Base-by-base conservation (phyloP, 305 asterid genomes). In the Fraxinus greggii region DNA sequence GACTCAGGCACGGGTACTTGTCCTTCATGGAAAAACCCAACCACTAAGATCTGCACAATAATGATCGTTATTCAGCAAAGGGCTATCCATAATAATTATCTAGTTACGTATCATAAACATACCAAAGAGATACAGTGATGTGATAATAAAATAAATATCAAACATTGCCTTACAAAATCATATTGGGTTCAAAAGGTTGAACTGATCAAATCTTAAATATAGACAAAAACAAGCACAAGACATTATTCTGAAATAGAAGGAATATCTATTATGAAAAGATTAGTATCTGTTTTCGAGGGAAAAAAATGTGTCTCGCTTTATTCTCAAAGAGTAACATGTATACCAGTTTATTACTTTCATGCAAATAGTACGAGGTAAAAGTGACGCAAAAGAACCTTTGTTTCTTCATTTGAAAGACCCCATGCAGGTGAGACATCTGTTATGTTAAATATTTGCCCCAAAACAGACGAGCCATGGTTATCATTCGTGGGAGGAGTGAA, bases 331-430 rank as follows among this genome's bases (percentile, higher is more conserved):
- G 33, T 72, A 77, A 38, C 56, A 81, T 0, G 76, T 78, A 74
- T 72, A 77, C 40, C 40, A 80, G 26, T 32, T 29, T 32, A 33
- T 56, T 35, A 81, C 29, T 77, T 74, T 32, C 63, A 59, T 65
- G 48, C 42, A 84, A 70, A n/a, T 33, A 83, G 28, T 15, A 76
- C 51, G 70, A 45, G 61, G 75, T 12, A 65, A 76, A 19, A 82
- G 65, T 3, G 21, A 36, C 35, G 23, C 56, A 78, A 59, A 80
- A 84, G 33, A 80, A 96, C 99, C 98, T 97, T 97, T 59, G 98
- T 92, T 86, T 91, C 95, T 92, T 91, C 98, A 78, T 86, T 88
- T 69, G 99, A 88, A 85, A 89, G 86, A 80, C 94, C 98, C 91
- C 91, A 95, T 78, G 92, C 75, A 85, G 95, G 98, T 72, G 98